A percentile compares a stretch with the other conserved stretches of the same genome.
Evolutionary conservation across 2,329 filamentous ascomycete genomes (phyloP).

Genomic region (Cercospora sp.): DNA sequence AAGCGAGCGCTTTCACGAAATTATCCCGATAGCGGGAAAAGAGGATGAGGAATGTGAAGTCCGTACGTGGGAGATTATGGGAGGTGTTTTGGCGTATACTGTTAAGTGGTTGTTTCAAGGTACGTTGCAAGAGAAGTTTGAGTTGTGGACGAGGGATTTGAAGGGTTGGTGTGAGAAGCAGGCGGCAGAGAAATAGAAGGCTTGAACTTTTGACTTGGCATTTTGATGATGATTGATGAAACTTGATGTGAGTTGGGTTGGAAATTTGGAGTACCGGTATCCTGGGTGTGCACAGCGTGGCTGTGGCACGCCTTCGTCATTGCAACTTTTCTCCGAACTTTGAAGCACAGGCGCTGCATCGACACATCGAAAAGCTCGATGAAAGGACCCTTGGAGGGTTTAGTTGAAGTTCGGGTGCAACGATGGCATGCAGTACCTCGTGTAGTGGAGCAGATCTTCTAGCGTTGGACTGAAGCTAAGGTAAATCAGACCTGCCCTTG

Average conservation of each 20-base stretch:
- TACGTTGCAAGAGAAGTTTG: slow-evolving; percentile 33
- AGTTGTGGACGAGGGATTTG: slow-evolving; percentile 32
- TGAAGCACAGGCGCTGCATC: not conserved
- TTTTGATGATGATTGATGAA: not conserved
- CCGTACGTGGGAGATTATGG: slow-evolving; percentile 35
- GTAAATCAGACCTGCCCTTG: not conserved
- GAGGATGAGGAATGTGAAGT: slow-evolving; percentile 31
- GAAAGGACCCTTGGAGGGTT: not conserved
- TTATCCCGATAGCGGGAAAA: slow-evolving; percentile 27
- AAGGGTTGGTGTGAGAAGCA: slow-evolving; percentile 30
- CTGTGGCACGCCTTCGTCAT: not conserved
- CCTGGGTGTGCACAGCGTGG: not conserved
- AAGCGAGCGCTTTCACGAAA: slow-evolving; percentile 35
- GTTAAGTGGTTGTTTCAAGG: slow-evolving; percentile 35
- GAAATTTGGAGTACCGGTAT: not conserved
- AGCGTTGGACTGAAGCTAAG: not conserved
- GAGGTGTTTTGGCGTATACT: slow-evolving; percentile 30
- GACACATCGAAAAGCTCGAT: not conserved
- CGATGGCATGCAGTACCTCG: not conserved
- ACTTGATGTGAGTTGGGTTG: not conserved
- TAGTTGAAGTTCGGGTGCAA: not conserved
- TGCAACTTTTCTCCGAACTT: not conserved
- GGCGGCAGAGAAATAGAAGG: not conserved
- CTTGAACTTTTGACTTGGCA: not conserved
- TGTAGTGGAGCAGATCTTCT: not conserved